Evolutionary conservation across 106 monocot genomes (phyloP).

Genomic region (Phalaenopsis equestris): DNA sequence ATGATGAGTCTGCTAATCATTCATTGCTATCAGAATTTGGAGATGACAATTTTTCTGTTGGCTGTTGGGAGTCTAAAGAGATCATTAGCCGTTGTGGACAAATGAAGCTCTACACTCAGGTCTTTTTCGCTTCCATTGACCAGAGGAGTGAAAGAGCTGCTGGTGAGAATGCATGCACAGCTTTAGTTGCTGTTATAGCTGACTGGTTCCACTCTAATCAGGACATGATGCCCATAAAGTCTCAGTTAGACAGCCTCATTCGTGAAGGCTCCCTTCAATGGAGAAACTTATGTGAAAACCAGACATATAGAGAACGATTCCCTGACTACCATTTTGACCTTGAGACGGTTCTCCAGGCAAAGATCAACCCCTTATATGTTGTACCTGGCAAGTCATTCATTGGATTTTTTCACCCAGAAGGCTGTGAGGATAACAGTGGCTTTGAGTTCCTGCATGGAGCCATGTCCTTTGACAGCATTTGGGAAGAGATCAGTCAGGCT

Average conservation of each 20-base stretch:
- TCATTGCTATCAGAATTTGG: slow-evolving; percentile 39
- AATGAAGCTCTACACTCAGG: slow-evolving; percentile 39
- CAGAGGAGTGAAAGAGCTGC: slow-evolving; percentile 55
- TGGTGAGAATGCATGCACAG: slow-evolving; percentile 61
- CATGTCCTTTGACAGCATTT: slow-evolving; percentile 57
- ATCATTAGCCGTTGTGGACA: slow-evolving; percentile 38
- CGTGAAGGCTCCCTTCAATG: slow-evolving; percentile 55
- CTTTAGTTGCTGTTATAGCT: slow-evolving; percentile 53
- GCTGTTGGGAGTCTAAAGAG: slow-evolving; percentile 43
- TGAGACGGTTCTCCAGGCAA: slow-evolving; percentile 47
- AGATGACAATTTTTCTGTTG: slow-evolving; percentile 37
- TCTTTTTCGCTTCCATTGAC: slow-evolving; percentile 70
- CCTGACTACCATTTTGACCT: slow-evolving; percentile 68
- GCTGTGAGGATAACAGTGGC: slow-evolving; percentile 7
- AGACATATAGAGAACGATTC: slow-evolving; percentile 29
- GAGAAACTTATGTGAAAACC: slow-evolving; percentile 49
- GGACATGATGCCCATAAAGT: slow-evolving; percentile 26
- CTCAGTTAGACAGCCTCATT: slow-evolving; percentile 50
- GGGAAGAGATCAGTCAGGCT: slow-evolving; percentile 37
- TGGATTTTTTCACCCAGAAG: slow-evolving; percentile 45
- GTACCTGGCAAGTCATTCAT: slow-evolving; percentile 28
- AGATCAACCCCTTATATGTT: slow-evolving; percentile 32
- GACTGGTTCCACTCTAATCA: slow-evolving; percentile 56
- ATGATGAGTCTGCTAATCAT: slow-evolving; percentile 8
- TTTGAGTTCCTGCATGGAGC: slow-evolving; percentile 33